Evolutionary conservation across 208 protist genomes (phyloP).

Genomic region (Trypanosoma boissoni): DNA sequence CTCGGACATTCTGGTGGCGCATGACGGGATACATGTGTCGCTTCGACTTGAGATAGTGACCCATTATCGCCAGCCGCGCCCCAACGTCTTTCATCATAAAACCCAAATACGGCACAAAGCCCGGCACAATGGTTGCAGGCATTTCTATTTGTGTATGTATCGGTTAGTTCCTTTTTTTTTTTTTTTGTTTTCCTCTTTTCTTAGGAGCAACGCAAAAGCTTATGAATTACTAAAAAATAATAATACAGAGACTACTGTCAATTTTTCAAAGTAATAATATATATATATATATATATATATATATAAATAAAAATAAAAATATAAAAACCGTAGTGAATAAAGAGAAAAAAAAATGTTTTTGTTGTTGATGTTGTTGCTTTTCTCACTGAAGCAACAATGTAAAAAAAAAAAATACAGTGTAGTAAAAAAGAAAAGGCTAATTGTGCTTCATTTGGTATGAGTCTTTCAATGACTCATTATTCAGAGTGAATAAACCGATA

Average conservation of each 20-base stretch:
- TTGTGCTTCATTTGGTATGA: neutral
- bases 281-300: slow-evolving; percentile 4
- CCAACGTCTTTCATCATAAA: slow-evolving; percentile 89
- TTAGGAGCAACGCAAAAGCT: too few species aligned
- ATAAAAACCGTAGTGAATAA: neutral
- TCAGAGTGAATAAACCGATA: too few species aligned
- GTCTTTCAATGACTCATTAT: too few species aligned
- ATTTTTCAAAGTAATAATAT: neutral
- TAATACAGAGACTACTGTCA: slow-evolving; percentile 13
- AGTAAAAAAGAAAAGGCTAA: neutral
- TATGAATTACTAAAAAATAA: too few species aligned
- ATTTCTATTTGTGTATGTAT: slow-evolving; percentile 29
- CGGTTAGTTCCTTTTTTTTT: neutral
- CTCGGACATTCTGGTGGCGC: slow-evolving; percentile 83
- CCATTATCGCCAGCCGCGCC: slow-evolving; percentile 52
- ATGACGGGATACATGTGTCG: slow-evolving; percentile 82
- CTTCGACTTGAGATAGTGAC: slow-evolving; percentile 58
- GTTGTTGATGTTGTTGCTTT: neutral
- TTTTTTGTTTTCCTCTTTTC: slow-evolving; percentile 1
- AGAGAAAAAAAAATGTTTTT: slow-evolving; percentile 5
- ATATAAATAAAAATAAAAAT: slow-evolving; percentile 17
- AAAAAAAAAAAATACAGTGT: slow-evolving; percentile 1
- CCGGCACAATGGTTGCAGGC: slow-evolving; percentile 53
- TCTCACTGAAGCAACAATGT: neutral
- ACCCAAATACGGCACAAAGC: slow-evolving; percentile 71